phyloP scores from a whole-genome alignment of 257 asterid species.

The Thymus quinquecostatus region DNA sequence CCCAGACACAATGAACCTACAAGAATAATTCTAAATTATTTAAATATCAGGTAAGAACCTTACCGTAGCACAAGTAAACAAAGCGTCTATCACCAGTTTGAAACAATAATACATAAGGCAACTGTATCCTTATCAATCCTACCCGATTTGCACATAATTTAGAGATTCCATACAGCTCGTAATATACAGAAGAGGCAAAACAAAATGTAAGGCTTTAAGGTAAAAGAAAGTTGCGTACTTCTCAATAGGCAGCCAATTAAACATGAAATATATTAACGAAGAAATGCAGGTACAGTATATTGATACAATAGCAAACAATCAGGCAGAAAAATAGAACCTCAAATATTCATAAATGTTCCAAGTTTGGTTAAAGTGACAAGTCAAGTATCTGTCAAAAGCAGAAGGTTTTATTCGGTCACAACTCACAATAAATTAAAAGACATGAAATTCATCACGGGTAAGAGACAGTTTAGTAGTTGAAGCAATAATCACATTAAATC shows the following conservation, averaged over 20 bases:
- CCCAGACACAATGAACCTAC: conserved; percentile 99
- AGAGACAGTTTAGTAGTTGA: not conserved
- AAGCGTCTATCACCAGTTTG: conserved; percentile 16
- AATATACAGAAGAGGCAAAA: not conserved
- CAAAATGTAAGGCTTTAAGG: conserved; percentile 5
- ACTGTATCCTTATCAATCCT: not conserved
- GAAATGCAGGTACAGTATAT: conserved; percentile 11
- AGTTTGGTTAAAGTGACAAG: conserved; percentile 7
- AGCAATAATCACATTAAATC: conserved; percentile 13
- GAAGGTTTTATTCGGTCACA: conserved; percentile 10
- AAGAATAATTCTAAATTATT: conserved; percentile 27
- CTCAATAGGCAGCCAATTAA: not conserved
- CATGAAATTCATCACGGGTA: conserved; percentile 11
- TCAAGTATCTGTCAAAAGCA: not conserved
- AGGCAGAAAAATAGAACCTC: not conserved
- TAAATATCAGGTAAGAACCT: conserved; percentile 27
- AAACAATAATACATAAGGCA: conserved; percentile 7
- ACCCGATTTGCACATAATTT: not conserved
- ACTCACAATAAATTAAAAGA: not conserved
- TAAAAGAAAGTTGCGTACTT: conserved; percentile 14
- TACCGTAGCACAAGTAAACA: conserved; percentile 10
- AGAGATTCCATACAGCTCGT: conserved; percentile 4
- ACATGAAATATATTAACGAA: not conserved
- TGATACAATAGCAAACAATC: not conserved
- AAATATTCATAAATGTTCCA: not conserved